Base-by-base conservation (phyloP, 1,284 basidiomycete genomes). In the Microbotryum intermedium region DNA sequence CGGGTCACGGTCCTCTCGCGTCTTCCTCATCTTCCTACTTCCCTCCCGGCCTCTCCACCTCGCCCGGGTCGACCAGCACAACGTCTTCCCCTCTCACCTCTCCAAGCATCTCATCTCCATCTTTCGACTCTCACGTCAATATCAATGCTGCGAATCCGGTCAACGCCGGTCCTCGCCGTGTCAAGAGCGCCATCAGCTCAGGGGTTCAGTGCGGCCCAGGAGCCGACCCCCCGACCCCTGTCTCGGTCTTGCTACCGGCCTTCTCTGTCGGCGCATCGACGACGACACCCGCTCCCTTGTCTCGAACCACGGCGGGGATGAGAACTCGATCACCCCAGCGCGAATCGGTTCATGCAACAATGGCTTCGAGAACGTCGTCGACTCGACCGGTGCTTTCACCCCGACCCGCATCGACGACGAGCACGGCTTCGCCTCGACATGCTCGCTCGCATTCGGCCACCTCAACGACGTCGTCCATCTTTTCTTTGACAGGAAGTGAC, bases 41-140 rank as follows among this genome's bases (percentile, higher is more conserved):
- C 3, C 44, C 57, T 8, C 61, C 61, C 3, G 42, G 55, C 8
- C 52, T 60, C 2, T 60, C 62, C 8, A 50, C 58, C 8, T 60
- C 62, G 29, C 55, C 58, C 5, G 34, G 34, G 6, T 39, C 34
- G 9, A 50, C 55, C 48, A 60, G 49, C n/a, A 30, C 47, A 42
- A 42, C 55, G 2, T 58, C 62, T 0, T 60, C 62, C 2, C 53
- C 62, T 1, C 45, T 58, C 20, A 49, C 52, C 0, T 55, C 62
- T 18, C 62, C 61, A 5, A 50, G 44, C 30, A 4, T 63, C 4
- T 28, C 18, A 11, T 46, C 28, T 6, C 52, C 11, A 6, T 20
- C 42, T 6, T 46, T 20, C 39, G 21, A 20, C 46, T 28, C 44
- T 8, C 46, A 28, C 47, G n/a, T 34, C 46, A 10, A 8, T 42